Percentiles rank a stretch among this genome's conserved stretches.
phyloP scores from a whole-genome alignment of 2,329 filamentous ascomycete genomes.

The Phoma sp. region DNA sequence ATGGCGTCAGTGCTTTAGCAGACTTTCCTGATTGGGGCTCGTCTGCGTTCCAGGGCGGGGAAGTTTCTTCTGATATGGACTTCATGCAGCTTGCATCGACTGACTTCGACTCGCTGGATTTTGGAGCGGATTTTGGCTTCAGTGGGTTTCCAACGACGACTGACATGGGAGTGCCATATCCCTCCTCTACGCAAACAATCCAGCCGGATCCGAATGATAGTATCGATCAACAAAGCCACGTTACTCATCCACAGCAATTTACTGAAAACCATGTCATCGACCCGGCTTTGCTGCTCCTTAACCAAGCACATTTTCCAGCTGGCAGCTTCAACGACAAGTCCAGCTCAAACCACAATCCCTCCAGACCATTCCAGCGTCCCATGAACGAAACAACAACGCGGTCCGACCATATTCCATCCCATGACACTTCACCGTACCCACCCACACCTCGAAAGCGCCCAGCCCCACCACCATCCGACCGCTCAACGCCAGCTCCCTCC shows the following conservation, averaged over 20 bases:
- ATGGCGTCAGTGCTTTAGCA: too few species aligned
- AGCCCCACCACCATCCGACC: not conserved
- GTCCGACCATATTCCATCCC: too few species aligned
- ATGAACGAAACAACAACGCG: not conserved
- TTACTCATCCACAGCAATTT: not conserved
- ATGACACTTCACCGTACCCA: too few species aligned
- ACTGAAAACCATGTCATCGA: not conserved
- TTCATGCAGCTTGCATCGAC: too few species aligned
- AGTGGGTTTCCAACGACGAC: not conserved
- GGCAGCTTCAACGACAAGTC: not conserved
- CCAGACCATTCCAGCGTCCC: not conserved
- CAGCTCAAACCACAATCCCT: not conserved
- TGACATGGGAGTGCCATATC: too few species aligned
- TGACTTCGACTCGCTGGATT: not conserved
- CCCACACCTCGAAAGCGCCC: not conserved
- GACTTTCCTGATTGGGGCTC: not conserved
- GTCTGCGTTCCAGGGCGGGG: not conserved
- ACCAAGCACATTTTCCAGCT: not conserved
- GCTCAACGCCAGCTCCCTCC: not conserved
- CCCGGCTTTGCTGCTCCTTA: not conserved
- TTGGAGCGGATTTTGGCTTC: not conserved
- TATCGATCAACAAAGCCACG: not conserved
- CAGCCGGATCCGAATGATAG: not conserved
- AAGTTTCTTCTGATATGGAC: too few species aligned
- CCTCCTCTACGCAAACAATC: not conserved